Base-by-base conservation (phyloP, 805 yeast species). In the Huiozyma naganishii region DNA sequence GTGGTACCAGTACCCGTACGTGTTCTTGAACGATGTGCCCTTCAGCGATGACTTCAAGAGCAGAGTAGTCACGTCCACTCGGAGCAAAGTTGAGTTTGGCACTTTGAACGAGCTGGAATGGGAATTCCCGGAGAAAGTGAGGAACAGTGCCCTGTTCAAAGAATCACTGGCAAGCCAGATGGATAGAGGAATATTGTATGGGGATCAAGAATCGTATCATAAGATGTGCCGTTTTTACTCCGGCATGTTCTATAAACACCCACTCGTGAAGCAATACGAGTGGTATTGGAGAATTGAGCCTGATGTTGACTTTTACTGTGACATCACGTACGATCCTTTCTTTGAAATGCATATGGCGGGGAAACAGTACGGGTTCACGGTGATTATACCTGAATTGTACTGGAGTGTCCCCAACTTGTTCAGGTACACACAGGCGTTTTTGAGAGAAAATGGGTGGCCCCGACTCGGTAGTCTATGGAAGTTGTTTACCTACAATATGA, bases 271-370 rank as follows among this genome's bases (percentile, higher is more conserved):
- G 42, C 72, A 77, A 47, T 72, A 78, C 44, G 87, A 88, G 48
- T 90, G 95, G 94, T 90, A 88, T 65, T 89, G 97, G 96, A 73
- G 97, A 43, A 88, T 92, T 11, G 98, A 92, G 62, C 97, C 97
- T 4, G 83, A 83, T 51, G 92, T 90, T 35, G 81, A 84, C 51
- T 87, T 86, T 58, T 87, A 72, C 59, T 90, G 98, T 65, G 97
- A 90, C 61, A 64, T 88, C 43, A 83, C 95, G 0, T 87, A 89
- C 64, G 97, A 90, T 64, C 95, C 96, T 10, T 92, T 90, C 57
- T 51, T 72, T 10, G 86, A 83, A 54, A 87, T 90, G 97, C 74
- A 74, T 40, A 68, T 67, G 39, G 55, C 59, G 46, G 74, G 76
- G 38, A 89, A 89, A 62, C 75, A 73, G 52, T 89, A 89, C 57